A percentile compares a stretch with the other conserved stretches of the same genome.
These are phyloP conservation scores for Lasiodiplodia theobromae DNA, from an alignment of 2,329 filamentous ascomycete species.

Conservation along the genomic window DNA sequence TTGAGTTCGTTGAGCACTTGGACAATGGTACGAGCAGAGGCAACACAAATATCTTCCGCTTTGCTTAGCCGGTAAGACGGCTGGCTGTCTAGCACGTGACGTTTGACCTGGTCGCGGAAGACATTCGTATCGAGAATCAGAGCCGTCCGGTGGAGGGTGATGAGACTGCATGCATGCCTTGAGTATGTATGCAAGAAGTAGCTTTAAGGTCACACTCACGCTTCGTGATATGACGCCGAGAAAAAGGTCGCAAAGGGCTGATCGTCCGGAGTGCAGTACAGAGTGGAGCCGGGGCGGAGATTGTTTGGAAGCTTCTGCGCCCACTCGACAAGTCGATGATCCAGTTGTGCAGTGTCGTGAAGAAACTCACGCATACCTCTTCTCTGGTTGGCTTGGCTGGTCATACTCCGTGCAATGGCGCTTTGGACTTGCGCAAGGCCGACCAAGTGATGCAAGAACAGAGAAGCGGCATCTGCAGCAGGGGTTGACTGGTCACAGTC, in stretches of 20 bases:
- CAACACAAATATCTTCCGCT: conserved; percentile 7
- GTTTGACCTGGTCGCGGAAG: conserved; percentile 1
- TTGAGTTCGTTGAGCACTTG: conserved; percentile 9
- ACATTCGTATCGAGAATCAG: conserved; percentile 2
- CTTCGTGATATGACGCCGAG: conserved; percentile 2
- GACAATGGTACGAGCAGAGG: conserved; percentile 6
- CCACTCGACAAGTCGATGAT: not conserved
- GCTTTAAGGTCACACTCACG: not conserved
- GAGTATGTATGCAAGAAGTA: too few species aligned
- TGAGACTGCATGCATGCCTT: not conserved
- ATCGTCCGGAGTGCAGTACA: not conserved
- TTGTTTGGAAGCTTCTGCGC: not conserved
- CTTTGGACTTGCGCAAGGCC: not conserved
- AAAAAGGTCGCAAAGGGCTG: conserved; percentile 3
- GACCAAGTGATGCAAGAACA: not conserved
- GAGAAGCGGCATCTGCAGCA: not conserved
- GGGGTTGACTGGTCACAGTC: not conserved
- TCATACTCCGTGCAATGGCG: conserved; percentile 2
- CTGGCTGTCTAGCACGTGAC: not conserved
- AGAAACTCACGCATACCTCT: not conserved
- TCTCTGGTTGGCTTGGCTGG: not conserved
- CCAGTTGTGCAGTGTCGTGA: not conserved
- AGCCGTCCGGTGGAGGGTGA: conserved; percentile 4
- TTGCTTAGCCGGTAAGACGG: not conserved
- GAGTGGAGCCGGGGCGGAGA: not conserved